phyloP scores from a whole-genome alignment of 2,329 filamentous ascomycete species.

The Colletotrichum sp. region DNA sequence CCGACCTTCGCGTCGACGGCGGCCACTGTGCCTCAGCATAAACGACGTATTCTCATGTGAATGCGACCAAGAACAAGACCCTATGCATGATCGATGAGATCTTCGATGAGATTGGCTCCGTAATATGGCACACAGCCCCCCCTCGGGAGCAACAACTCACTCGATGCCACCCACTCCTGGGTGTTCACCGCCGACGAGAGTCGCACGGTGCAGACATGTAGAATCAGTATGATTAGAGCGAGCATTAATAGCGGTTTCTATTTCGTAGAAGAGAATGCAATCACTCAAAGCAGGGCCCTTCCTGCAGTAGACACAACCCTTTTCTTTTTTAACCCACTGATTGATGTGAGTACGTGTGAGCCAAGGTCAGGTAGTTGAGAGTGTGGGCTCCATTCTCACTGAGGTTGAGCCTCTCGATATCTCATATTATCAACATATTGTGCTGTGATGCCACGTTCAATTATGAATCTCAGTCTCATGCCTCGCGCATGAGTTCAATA shows the following conservation, averaged over 20 bases:
- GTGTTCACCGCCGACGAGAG: background rate
- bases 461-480: background rate
- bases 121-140: background rate
- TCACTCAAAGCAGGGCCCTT: background rate
- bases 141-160: background rate
- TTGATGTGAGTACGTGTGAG: background rate
- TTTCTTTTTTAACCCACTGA: background rate
- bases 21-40: slow-evolving; percentile 52
- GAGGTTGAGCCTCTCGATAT: background rate
- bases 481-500: background rate
- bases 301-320: background rate
- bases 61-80: background rate
- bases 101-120: background rate
- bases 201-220: background rate
- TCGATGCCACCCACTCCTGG: background rate
- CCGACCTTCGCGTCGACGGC: slow-evolving; percentile 62
- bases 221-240: background rate
- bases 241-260: background rate
- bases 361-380: background rate
- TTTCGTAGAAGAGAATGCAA: background rate
- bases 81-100: background rate
- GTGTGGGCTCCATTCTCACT: background rate
- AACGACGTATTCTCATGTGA: background rate
- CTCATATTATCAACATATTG: background rate
- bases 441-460: background rate